Evolutionary conservation across 2,329 filamentous ascomycete genomes (phyloP).

Genomic region (Alternaria arborescens): DNA sequence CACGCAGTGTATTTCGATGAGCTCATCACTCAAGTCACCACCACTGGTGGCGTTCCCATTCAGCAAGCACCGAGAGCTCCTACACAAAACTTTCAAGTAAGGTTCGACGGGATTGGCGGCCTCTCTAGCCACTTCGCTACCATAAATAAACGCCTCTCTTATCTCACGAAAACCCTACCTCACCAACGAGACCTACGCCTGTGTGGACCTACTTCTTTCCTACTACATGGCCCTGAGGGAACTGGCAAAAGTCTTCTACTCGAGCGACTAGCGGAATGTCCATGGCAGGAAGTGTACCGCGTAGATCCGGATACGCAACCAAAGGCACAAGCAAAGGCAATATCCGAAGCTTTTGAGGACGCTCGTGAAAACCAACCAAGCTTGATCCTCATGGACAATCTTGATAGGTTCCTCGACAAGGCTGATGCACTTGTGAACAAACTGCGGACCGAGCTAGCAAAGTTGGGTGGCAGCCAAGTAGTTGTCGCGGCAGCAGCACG

Average conservation of each 20-base stretch:
- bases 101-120: constrained; percentile 68
- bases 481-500: constrained; percentile 80
- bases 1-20: constrained; percentile 44
- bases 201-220: constrained; percentile 62
- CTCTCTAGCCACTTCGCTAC: constrained; percentile 69
- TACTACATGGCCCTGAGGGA: constrained; percentile 82
- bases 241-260: constrained; percentile 85
- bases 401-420: constrained; percentile 67
- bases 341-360: constrained; percentile 74
- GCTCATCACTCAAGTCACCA: constrained; percentile 32
- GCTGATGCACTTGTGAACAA: constrained; percentile 37
- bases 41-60: constrained; percentile 20
- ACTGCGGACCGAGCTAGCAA: constrained; percentile 55
- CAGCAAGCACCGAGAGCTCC: constrained; percentile 11
- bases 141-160: constrained; percentile 72
- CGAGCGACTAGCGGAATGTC: constrained; percentile 67
- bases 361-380: constrained; percentile 75
- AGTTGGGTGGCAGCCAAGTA: constrained; percentile 65
- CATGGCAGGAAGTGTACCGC: constrained; percentile 75
- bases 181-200: constrained; percentile 37
- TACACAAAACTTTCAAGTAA: constrained; percentile 40
- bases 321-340: constrained; percentile 59
- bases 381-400: constrained; percentile 79
- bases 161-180: constrained; percentile 30
- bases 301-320: constrained; percentile 60